phyloP scores from a whole-genome alignment of 2,329 filamentous ascomycete species.

The Apiospora sp. region DNA sequence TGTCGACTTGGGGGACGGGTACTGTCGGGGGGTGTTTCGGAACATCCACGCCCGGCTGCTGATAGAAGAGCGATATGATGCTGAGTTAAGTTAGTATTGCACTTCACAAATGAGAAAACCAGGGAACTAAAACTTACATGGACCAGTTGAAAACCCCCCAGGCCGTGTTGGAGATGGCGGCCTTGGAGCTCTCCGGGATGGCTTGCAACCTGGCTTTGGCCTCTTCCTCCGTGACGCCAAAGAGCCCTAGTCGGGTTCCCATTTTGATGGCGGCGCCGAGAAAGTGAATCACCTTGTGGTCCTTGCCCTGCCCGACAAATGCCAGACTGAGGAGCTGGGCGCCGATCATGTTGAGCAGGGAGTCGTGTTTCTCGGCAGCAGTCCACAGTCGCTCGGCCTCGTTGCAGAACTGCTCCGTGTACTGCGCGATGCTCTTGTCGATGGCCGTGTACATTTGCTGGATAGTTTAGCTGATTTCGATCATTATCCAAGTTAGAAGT shows the following conservation, averaged over 20 bases:
- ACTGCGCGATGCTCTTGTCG: conserved; percentile 32
- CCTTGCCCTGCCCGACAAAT: conserved; percentile 44
- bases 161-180: conserved; percentile 35
- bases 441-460: conserved; percentile 48
- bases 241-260: conserved; percentile 42
- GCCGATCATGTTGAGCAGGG: conserved; percentile 40
- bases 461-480: not conserved
- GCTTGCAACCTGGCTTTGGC: conserved; percentile 21
- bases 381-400: conserved; percentile 40
- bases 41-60: conserved; percentile 40
- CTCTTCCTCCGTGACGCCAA: conserved; percentile 32
- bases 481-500: not conserved
- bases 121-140: conserved; percentile 38
- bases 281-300: conserved; percentile 43
- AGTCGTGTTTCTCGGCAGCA: conserved; percentile 31
- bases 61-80: conserved; percentile 43
- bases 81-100: conserved; percentile 31
- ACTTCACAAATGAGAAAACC: not conserved
- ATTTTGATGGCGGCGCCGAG: conserved; percentile 40
- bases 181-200: conserved; percentile 29
- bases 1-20: conserved; percentile 32
- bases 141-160: conserved; percentile 49
- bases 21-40: conserved; percentile 34
- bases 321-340: conserved; percentile 44
- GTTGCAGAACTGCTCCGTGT: conserved; percentile 34